Evolutionary conservation across 352 stramenopile genomes (phyloP), one percentile per base, ranked within the genome.

Genomic region (Labyrinthula sp.): DNA sequence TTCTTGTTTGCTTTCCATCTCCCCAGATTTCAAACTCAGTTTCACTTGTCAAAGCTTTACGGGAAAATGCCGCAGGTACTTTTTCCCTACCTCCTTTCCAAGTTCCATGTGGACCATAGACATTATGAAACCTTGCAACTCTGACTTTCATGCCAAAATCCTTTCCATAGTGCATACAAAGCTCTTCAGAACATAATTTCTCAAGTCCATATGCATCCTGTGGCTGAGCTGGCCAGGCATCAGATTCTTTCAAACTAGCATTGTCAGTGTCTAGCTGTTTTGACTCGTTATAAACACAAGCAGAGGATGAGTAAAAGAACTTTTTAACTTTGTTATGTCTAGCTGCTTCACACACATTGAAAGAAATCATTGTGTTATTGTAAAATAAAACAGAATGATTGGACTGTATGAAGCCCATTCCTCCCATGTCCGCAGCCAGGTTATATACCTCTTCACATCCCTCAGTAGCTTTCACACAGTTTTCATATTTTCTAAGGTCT

Each of bases 321-420:
- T 76, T 49, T 38, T 73, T 69, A 25, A 57, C 59, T 10, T 67
- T 65, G 59, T 65, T 67, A 34, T 67, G 60, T 38, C 73, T 68
- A 30, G 73, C 69, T 10, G 67, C 73, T 60, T 87, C 73, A 27
- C 84, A 49, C 69, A 87, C 74, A 52, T 84, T 84, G 66, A 81
- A 82, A 39, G 58, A 72, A 38, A 86, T 81, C 57, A 77, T 75
- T 18, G 73, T 84, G 65, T 88, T 88, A 62, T 85, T 88, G 65
- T 81, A 86, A 33, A 73, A 64, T 12, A 88, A 43, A 20, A 88
- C 76, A 18, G 62, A 77, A 48, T 88, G 72, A 57, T 88, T 88
- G 39, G 66, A 79, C 26, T 74, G 68, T 36, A 88, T 88, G 48
- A 88, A 88, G 38, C 76, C 76, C 76, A 88, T 88, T 23, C 76